Evolutionary conservation across 169 alveolate species (phyloP).

Genomic region (Sarcocystis neurona): DNA sequence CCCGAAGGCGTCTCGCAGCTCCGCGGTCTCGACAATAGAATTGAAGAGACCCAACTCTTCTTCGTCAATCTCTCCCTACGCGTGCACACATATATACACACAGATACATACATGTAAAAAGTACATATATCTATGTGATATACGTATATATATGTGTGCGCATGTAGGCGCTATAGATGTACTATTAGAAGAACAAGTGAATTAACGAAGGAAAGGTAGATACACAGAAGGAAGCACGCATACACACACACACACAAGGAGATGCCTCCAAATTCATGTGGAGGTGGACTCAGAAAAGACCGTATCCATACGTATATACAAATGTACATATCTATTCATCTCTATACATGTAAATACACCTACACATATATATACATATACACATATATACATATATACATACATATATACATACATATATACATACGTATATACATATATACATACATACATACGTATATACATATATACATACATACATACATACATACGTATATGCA

Average conservation of each 20-base stretch:
- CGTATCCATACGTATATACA: neutral
- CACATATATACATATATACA: neutral
- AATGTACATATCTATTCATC: neutral
- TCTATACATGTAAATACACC: neutral
- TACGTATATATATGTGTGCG: neutral
- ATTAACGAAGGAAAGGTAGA: neutral
- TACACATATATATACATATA: neutral
- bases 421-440: neutral
- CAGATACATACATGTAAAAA: neutral
- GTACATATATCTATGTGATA: neutral
- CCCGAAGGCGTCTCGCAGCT: neutral
- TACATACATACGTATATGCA: neutral
- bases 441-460: neutral
- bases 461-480: neutral
- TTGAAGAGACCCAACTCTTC: conserved; percentile 35
- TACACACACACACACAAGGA: neutral
- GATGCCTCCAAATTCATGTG: neutral
- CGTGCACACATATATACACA: neutral
- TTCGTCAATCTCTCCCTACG: conserved; percentile 41
- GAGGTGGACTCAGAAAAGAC: neutral
- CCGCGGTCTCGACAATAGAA: conserved; percentile 34
- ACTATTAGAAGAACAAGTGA: neutral
- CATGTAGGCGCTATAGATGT: neutral
- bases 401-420: neutral
- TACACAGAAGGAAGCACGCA: neutral